Conservation (phyloP, 202 grass and related monocot species). For the Musa balbisiana region DNA sequence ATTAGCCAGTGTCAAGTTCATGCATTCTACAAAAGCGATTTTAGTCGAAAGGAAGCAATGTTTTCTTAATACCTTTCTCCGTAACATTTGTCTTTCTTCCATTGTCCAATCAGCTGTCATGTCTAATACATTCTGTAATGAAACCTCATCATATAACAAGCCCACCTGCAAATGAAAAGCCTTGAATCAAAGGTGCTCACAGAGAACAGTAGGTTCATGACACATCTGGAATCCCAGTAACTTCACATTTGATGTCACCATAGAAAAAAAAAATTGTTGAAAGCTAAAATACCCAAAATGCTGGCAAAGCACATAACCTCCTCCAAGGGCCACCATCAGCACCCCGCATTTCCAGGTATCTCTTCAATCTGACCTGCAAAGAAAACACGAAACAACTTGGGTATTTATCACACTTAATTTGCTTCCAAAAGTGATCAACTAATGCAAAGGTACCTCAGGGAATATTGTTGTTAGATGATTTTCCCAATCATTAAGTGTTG, state of each 20-base stretch:
- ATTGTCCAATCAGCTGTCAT: slow-evolving; percentile 89
- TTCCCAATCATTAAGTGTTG: slow-evolving; percentile 95
- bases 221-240: background rate
- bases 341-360: slow-evolving; percentile 98
- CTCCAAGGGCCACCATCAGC: slow-evolving; percentile 98
- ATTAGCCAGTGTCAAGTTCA: background rate
- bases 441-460: slow-evolving; percentile 56
- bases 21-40: background rate
- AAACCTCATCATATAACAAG: slow-evolving; percentile 80
- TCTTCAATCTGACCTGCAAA: slow-evolving; percentile 90
- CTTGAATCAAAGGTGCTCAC: background rate
- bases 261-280: background rate
- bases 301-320: slow-evolving; percentile 87
- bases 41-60: background rate
- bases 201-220: background rate
- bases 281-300: slow-evolving; percentile 63
- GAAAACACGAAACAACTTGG: slow-evolving; percentile 11
- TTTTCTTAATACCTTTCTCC: slow-evolving; percentile 44
- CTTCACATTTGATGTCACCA: no score
- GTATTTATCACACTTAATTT: background rate
- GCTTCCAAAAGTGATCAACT: background rate
- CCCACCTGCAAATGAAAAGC: slow-evolving; percentile 49
- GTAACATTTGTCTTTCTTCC: slow-evolving; percentile 88
- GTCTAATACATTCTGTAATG: slow-evolving; percentile 76
- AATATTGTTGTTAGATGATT: slow-evolving; percentile 99